Evolutionary conservation across 768 basidiomycete genomes (phyloP).

Genomic region (Leccinum ochraceum): DNA sequence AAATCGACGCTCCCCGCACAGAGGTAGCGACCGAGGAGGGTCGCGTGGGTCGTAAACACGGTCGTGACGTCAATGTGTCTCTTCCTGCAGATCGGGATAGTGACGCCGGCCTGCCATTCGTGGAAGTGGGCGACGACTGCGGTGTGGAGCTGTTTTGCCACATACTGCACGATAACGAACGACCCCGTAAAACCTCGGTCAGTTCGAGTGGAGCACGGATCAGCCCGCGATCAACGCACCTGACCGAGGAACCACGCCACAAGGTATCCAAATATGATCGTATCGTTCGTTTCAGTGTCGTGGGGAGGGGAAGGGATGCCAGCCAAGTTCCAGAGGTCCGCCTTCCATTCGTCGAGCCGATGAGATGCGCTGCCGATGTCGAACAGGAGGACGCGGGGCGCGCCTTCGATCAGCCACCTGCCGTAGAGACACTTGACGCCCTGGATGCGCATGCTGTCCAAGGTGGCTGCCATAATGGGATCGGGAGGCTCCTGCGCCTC

Average conservation of each 20-base stretch:
- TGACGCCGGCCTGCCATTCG: slow-evolving; percentile 98
- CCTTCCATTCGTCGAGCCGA: slow-evolving; percentile 97
- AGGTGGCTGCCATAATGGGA: slow-evolving; percentile 68
- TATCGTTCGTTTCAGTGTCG: slow-evolving; percentile 98
- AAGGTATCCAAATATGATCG: slow-evolving; percentile 96
- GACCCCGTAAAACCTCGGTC: slow-evolving; percentile 10
- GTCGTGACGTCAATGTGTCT: slow-evolving; percentile 98
- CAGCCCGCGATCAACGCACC: slow-evolving; percentile 46
- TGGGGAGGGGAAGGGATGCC: slow-evolving; percentile 97
- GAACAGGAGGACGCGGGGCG: slow-evolving; percentile 92
- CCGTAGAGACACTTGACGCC: slow-evolving; percentile 96
- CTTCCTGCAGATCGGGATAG: slow-evolving; percentile 93
- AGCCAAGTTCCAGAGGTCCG: slow-evolving; percentile 96
- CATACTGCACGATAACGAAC: slow-evolving; percentile 55
- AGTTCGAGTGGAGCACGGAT: slow-evolving; percentile 7
- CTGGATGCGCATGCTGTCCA: slow-evolving; percentile 82
- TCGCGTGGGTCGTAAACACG: slow-evolving; percentile 98
- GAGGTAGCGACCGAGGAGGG: slow-evolving; percentile 96
- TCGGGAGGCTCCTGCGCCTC: slow-evolving; percentile 90
- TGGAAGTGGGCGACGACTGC: slow-evolving; percentile 98
- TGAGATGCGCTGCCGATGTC: slow-evolving; percentile 89
- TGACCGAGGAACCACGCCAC: slow-evolving; percentile 99
- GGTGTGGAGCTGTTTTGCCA: slow-evolving; percentile 73
- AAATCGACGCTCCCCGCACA: slow-evolving; percentile 99
- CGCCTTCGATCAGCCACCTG: slow-evolving; percentile 97